Conservation (phyloP, 129 eudicot species). For the Gnaphalium uliginosum region DNA sequence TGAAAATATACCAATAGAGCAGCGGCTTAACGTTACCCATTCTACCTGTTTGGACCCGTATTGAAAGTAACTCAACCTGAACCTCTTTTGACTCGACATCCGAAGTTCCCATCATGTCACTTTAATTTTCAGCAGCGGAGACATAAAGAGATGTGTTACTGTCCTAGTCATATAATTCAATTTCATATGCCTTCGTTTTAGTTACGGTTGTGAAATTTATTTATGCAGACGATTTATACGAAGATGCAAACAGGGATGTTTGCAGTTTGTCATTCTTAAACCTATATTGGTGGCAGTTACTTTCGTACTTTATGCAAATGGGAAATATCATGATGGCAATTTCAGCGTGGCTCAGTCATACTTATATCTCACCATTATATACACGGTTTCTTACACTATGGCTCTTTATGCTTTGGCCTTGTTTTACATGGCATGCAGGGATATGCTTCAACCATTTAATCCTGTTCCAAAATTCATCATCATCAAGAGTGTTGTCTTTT, state of each 20-base stretch:
- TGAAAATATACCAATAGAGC: not conserved
- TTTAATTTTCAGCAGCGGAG: not conserved
- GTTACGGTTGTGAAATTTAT: constrained; percentile 12
- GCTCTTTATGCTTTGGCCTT: constrained; percentile 82
- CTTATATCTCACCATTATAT: constrained; percentile 82
- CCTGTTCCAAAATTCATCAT: constrained; percentile 91
- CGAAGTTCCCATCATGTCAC: not conserved
- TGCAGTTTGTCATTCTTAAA: constrained; percentile 94
- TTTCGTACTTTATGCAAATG: constrained; percentile 72
- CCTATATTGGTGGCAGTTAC: constrained; percentile 75
- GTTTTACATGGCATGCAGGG: constrained; percentile 90
- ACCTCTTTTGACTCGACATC: not conserved
- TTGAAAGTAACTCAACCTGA: not conserved
- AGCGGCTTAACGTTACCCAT: not conserved
- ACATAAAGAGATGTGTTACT: not conserved
- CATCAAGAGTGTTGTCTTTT: constrained; percentile 82
- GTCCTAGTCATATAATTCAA: not conserved
- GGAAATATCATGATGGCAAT: constrained; percentile 83
- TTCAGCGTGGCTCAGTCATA: constrained; percentile 71
- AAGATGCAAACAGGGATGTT: constrained; percentile 91
- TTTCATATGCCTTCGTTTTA: not conserved
- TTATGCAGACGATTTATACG: constrained; percentile 88
- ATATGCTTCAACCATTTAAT: constrained; percentile 85
- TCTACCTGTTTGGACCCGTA: not conserved
- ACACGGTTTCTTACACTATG: constrained; percentile 72